These are phyloP conservation scores for Solanum dulcamara DNA, from an alignment of 257 asterid genomes.

Conservation along the genomic window DNA sequence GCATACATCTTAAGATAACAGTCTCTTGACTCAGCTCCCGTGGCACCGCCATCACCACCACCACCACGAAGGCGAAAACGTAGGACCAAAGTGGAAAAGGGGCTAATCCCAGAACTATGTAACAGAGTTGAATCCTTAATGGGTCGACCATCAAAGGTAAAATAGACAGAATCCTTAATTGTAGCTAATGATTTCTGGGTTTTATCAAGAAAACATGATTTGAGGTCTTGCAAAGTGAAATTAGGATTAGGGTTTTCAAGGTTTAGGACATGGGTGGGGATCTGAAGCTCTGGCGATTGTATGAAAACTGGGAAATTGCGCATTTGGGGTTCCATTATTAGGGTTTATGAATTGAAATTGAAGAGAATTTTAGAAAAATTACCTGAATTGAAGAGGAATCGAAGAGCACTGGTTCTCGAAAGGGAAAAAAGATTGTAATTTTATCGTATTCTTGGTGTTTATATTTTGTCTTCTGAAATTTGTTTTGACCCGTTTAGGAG, in stretches of 20 bases:
- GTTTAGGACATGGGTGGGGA: constrained; percentile 41
- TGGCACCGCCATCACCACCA: constrained; percentile 96
- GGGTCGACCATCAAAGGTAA: constrained; percentile 52
- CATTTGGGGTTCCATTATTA: constrained; percentile 14
- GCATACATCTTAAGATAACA: constrained; percentile 89
- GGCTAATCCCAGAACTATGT: constrained; percentile 18
- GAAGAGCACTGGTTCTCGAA: neutral
- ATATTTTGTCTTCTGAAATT: neutral
- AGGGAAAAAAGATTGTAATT: neutral
- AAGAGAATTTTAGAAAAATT: neutral
- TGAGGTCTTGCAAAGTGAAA: constrained; percentile 44
- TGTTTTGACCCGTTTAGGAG: neutral
- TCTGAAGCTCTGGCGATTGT: constrained; percentile 45
- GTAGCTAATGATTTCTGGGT: constrained; percentile 6
- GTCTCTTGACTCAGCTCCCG: constrained; percentile 93
- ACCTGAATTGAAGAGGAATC: neutral
- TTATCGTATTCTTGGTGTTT: neutral
- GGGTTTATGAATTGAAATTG: neutral
- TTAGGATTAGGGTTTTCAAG: constrained; percentile 40
- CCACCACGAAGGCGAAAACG: constrained; percentile 59
- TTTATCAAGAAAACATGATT: constrained; percentile 27
- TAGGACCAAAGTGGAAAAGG: constrained; percentile 49
- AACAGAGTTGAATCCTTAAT: constrained; percentile 37
- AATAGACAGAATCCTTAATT: constrained; percentile 23
- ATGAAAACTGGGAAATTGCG: constrained; percentile 40